Evolutionary conservation across 495 filamentous ascomycete species (phyloP).

Genomic region (Podospora appendiculata): DNA sequence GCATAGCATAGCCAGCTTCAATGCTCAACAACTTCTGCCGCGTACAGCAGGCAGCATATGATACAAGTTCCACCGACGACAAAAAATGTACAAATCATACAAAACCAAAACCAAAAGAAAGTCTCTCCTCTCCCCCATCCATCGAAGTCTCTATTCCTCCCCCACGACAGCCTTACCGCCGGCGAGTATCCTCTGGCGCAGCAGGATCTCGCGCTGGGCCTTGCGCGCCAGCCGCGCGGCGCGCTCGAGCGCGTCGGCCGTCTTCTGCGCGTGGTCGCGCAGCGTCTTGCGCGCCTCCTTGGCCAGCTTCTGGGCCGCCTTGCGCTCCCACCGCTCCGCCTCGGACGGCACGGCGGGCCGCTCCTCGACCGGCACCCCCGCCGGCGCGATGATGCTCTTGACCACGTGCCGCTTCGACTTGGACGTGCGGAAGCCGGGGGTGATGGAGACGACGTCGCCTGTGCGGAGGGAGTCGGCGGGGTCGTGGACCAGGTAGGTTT

Average conservation of each 20-base stretch:
- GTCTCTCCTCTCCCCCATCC: neutral
- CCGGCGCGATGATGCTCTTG: conserved; percentile 63
- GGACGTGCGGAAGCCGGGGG: conserved; percentile 54
- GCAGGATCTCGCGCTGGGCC: conserved; percentile 8
- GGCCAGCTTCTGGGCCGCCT: conserved; percentile 36
- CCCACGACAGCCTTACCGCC: neutral
- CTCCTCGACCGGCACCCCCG: conserved; percentile 52
- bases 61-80: neutral
- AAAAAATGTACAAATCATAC: neutral
- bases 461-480: conserved; percentile 62
- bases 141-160: neutral
- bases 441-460: conserved; percentile 77
- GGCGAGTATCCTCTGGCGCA: conserved; percentile 6
- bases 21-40: too few species aligned
- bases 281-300: conserved; percentile 43
- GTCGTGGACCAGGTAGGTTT: conserved; percentile 61
- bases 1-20: too few species aligned
- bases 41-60: too few species aligned
- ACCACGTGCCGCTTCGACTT: conserved; percentile 69
- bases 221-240: conserved; percentile 7
- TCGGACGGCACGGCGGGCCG: conserved; percentile 56
- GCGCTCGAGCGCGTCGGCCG: conserved; percentile 4
- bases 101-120: neutral
- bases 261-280: conserved; percentile 1
- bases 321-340: conserved; percentile 50